phyloP scores from a whole-genome alignment of 805 yeast species.

The Nematodospora valgi region DNA sequence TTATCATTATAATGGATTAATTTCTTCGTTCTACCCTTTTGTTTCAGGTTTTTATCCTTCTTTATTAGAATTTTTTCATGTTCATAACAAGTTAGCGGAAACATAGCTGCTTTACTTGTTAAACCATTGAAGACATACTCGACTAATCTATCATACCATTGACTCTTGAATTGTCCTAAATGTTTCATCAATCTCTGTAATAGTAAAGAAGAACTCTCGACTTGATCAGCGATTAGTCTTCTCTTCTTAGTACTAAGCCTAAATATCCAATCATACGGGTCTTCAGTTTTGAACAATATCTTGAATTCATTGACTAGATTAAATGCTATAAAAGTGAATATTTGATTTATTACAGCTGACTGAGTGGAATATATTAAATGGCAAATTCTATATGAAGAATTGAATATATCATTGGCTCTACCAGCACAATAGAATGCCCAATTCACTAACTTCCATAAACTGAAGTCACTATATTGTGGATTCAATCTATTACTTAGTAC shows the following conservation, averaged over 20 bases:
- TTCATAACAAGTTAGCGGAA: slow-evolving; percentile 22
- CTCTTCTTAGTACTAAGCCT: background rate
- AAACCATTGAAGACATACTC: slow-evolving; percentile 30
- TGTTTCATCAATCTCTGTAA: slow-evolving; percentile 19
- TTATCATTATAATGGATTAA: slow-evolving; percentile 19
- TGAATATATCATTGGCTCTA: slow-evolving; percentile 17
- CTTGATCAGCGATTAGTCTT: background rate
- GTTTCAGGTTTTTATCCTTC: slow-evolving; percentile 16
- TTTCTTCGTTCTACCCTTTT: slow-evolving; percentile 2
- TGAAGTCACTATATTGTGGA: slow-evolving; percentile 18
- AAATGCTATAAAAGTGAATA: slow-evolving; percentile 19
- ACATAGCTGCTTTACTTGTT: slow-evolving; percentile 8
- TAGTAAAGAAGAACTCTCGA: slow-evolving; percentile 5
- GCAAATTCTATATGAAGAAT: slow-evolving; percentile 17
- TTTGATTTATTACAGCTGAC: slow-evolving; percentile 13
- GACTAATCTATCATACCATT: slow-evolving; percentile 30
- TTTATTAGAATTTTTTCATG: slow-evolving; percentile 23
- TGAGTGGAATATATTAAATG: slow-evolving; percentile 25
- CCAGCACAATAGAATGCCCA: slow-evolving; percentile 39
- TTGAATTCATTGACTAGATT: slow-evolving; percentile 12
- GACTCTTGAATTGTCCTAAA: slow-evolving; percentile 16
- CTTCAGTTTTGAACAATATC: slow-evolving; percentile 2
- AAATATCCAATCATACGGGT: slow-evolving; percentile 1
- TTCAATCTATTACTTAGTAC: slow-evolving; percentile 21
- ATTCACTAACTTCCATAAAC: slow-evolving; percentile 28